Base-by-base conservation (phyloP, 2,329 filamentous ascomycete species). In the Xylariaceae sp. region DNA sequence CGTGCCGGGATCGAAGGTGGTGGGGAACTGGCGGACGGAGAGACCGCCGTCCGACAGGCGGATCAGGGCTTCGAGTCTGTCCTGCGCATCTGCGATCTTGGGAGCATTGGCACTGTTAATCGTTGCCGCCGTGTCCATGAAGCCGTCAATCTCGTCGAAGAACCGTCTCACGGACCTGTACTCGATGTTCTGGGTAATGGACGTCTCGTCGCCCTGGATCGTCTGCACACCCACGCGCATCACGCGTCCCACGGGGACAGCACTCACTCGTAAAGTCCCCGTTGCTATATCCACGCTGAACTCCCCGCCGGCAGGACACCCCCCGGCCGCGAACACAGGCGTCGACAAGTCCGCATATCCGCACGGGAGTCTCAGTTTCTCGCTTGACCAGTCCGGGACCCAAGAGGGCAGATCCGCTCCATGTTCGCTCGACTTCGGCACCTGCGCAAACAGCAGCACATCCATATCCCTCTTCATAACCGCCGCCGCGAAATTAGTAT, bases 351-450 rank as follows among this genome's bases (percentile, higher is more conserved):
- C 56, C 2, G 57, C n/a, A 49, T 73, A 73, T 1, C 67, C 64
- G 4, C 64, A 51, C 0, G 72, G 71, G 5, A 67, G 57, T 2
- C 30, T 47, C 13, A 74, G 1, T 7, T 34, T 48, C n/a, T 55
- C 39, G 6, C 47, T 30, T n/a, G 69, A 65, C 72, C 72, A 74
- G 59, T 74, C 72, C 5, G 72, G 71, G 2, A 70, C 71, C 73
- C 73, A 74, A 2, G 71, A 73, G 2, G 72, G 73, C 15, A 73
- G 23, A 2, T 55, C 59, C 1, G 47, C 10, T 1, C 64, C 59
- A 18, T 44, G 48, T 17, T 69, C 70, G 1, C 68, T 67, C 4
- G 64, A 57, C n/a, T 57, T 59, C 9, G 59, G 62, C 7, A 53
- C 63, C 58, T 73, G 72, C 4, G 65, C 67, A 53, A 69, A 73